Evolutionary conservation across 2,329 filamentous ascomycete genomes (phyloP), one percentile per base, ranked within the genome.

Genomic region (Lachnellula subtilissima): DNA sequence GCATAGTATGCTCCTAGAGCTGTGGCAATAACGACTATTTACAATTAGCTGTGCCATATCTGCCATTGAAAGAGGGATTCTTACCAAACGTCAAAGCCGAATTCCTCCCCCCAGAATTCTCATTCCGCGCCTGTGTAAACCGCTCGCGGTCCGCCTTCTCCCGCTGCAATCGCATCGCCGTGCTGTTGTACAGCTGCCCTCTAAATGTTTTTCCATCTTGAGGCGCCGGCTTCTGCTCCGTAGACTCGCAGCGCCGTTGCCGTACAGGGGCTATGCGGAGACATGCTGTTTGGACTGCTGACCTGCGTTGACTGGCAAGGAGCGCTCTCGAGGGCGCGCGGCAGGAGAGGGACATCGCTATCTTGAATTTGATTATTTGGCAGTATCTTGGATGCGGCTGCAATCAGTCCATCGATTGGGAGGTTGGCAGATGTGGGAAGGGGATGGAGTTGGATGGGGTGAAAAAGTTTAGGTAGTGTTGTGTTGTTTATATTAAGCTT

Each of bases 121-220:
- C 71, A 53, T 73, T 67, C 59, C 74, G 70, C 62, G 74, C 64
- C 48, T 64, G 65, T 6, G 75, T 74, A 62, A 79, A 81, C 60
- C 78, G 75, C 64, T 76, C 77, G 23, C 78, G 73, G 68, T 84
- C 79, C 56, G 76, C 75, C 50, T 74, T 73, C 69, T 85, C 82
- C n/a, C 78, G 72, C 61, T 75, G 73, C 60, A 84, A 72, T 57
- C 82, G 77, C 53, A 77, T 74, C 50, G 75, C 75, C 50, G 83
- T 81, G 60, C 80, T 83, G 61, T 82, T 78, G 65, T 82, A 80
- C 64, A 85, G 76, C 71, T 85, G 82, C 19, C 81, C 81, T 64
- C 80, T 77, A 66, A 85, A 85, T 3, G 74, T 62, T 36, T 58
- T 62, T 4, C 63, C 65, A n/a, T 64, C 55, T 4, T 39, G 50